These are phyloP conservation scores for Zasmidium citrigriseum DNA, from an alignment of 2,329 filamentous ascomycete genomes.

Conservation along the genomic window DNA sequence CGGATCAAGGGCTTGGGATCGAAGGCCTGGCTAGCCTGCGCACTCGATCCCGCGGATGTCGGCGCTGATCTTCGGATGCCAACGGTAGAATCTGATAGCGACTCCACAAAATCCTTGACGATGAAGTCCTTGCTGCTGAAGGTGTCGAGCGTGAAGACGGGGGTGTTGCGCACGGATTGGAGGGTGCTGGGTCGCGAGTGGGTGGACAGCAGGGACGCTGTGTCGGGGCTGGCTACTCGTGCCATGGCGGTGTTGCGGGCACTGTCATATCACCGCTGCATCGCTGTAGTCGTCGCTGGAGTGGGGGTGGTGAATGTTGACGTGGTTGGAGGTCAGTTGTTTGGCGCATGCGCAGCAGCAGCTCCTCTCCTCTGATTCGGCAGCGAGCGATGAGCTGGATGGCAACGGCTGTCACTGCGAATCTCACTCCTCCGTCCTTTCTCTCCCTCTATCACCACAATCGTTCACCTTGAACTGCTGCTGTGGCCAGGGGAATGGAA, in stretches of 20 bases:
- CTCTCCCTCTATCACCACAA: too few species aligned
- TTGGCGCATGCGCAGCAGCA: background rate
- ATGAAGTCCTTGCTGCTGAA: slow-evolving; percentile 77
- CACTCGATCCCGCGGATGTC: slow-evolving; percentile 30
- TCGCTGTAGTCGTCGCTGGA: background rate
- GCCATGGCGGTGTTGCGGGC: slow-evolving; percentile 3
- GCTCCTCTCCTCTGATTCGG: too few species aligned
- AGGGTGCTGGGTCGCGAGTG: slow-evolving; percentile 32
- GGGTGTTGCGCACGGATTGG: slow-evolving; percentile 37
- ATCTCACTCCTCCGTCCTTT: too few species aligned
- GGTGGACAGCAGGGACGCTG: slow-evolving; percentile 44
- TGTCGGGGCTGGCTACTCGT: slow-evolving; percentile 35
- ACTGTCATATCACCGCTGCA: background rate
- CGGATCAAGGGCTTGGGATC: slow-evolving; percentile 96
- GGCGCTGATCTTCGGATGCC: slow-evolving; percentile 77
- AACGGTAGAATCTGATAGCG: slow-evolving; percentile 80
- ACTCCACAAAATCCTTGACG: slow-evolving; percentile 95
- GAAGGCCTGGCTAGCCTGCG: slow-evolving; percentile 55
- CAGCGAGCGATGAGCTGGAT: too few species aligned
- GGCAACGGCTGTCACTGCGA: too few species aligned
- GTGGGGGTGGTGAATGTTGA: background rate
- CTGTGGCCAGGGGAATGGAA: too few species aligned
- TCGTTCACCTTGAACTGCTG: too few species aligned
- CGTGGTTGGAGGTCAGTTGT: background rate
- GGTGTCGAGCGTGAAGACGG: slow-evolving; percentile 76